Conservation (phyloP, 2,329 filamentous ascomycete species). For the Colletotrichum paranaense region DNA sequence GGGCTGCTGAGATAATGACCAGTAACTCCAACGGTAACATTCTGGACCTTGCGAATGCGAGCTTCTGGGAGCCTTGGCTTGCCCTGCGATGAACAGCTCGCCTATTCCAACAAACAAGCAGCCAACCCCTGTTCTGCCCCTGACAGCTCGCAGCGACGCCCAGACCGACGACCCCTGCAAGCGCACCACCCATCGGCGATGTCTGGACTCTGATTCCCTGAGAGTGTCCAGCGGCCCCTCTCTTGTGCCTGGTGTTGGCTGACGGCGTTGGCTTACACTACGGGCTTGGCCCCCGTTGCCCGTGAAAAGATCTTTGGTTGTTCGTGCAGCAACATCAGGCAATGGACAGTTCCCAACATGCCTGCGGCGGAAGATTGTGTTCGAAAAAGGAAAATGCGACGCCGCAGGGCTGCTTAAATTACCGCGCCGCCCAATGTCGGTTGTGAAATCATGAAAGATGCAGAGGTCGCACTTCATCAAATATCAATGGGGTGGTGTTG, state of each 20-base stretch:
- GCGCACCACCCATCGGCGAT: neutral
- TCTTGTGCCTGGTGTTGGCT: neutral
- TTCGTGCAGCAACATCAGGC: neutral
- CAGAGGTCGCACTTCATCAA: neutral
- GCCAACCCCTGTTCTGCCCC: constrained; percentile 15
- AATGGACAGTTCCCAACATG: neutral
- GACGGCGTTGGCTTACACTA: neutral
- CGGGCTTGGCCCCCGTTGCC: neutral
- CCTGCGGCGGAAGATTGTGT: neutral
- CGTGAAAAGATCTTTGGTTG: neutral
- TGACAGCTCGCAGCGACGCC: constrained; percentile 10
- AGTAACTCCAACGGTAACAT: neutral
- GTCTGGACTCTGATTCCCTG: neutral
- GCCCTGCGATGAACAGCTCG: neutral
- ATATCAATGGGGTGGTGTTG: neutral
- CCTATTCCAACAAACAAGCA: constrained; percentile 30
- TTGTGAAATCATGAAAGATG: neutral
- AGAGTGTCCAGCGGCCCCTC: neutral
- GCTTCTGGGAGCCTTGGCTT: neutral
- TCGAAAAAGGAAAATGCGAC: neutral
- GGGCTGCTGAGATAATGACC: constrained; percentile 2
- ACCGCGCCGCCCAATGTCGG: neutral
- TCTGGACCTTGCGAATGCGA: constrained; percentile 6
- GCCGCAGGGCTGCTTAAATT: neutral
- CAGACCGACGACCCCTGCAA: neutral